Percentiles rank a stretch among this genome's conserved stretches.
These are phyloP conservation scores for Alternaria rosae DNA, from an alignment of 2,329 filamentous ascomycete species.

Conservation along the genomic window DNA sequence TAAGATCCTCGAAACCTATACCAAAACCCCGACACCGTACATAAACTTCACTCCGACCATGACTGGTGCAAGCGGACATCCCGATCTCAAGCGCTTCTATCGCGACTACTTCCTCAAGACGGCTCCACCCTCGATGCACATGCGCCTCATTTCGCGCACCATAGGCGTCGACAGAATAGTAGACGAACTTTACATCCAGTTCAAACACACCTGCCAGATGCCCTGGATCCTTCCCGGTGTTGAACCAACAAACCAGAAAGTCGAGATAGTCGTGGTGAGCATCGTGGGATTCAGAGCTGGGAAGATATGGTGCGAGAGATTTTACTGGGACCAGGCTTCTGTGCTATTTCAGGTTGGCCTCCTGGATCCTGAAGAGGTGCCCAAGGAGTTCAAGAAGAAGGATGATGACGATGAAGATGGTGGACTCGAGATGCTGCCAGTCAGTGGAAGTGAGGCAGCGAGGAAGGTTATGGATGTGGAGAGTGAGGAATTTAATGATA, in stretches of 20 bases:
- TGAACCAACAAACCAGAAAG: constrained; percentile 62
- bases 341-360: constrained; percentile 67
- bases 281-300: constrained; percentile 64
- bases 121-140: constrained; percentile 57
- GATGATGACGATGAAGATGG: constrained; percentile 46
- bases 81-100: constrained; percentile 62
- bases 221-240: constrained; percentile 68
- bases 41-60: constrained; percentile 56
- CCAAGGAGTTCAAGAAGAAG: constrained; percentile 41
- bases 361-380: constrained; percentile 63
- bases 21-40: constrained; percentile 45
- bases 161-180: constrained; percentile 66
- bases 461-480: constrained; percentile 57
- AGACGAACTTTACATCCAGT: constrained; percentile 65
- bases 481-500: constrained; percentile 53
- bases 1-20: constrained; percentile 51
- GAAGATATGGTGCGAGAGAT: constrained; percentile 63
- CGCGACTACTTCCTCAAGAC: constrained; percentile 61
- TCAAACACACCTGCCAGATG: constrained; percentile 64
- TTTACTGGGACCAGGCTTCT: constrained; percentile 70
- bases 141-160: constrained; percentile 65
- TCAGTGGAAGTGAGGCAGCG: constrained; percentile 56
- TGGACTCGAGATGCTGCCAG: constrained; percentile 57
- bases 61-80: constrained; percentile 54
- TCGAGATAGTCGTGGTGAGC: constrained; percentile 65